A percentile compares a stretch with the other conserved stretches of the same genome.
phyloP scores from a whole-genome alignment of 2,329 filamentous ascomycete species.

The Dactylella cylindrospora region DNA sequence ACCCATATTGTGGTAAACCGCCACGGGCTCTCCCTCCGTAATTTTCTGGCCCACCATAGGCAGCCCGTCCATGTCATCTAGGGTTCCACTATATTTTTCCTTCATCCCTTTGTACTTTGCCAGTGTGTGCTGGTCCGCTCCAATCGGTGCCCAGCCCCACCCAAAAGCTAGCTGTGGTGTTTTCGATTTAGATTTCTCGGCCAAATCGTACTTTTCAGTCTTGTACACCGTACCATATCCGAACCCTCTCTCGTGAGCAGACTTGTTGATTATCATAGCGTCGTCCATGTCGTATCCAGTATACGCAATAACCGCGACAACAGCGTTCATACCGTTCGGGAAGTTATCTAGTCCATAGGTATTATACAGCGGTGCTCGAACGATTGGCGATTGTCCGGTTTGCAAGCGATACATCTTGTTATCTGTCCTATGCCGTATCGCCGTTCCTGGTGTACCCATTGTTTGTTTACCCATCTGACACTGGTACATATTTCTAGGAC shows the following conservation, averaged over 20 bases:
- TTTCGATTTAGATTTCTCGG: constrained; percentile 37
- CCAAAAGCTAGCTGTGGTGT: constrained; percentile 33
- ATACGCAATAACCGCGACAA: constrained; percentile 97
- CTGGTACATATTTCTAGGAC: constrained; percentile 98
- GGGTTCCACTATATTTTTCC: constrained; percentile 35
- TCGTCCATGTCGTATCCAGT: constrained; percentile 99
- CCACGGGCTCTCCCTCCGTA: constrained; percentile 78
- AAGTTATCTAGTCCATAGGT: constrained; percentile 97
- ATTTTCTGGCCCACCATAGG: constrained; percentile 77
- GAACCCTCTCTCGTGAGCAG: constrained; percentile 90
- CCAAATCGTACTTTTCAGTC: constrained; percentile 85
- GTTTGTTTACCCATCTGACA: constrained; percentile 99
- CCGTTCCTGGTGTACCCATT: constrained; percentile 92
- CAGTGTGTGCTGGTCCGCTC: constrained; percentile 21
- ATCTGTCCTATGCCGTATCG: constrained; percentile 82
- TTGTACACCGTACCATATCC: constrained; percentile 97
- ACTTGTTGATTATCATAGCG: constrained; percentile 99
- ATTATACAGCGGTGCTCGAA: constrained; percentile 88
- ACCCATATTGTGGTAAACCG: constrained; percentile 75
- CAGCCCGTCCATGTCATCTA: constrained; percentile 75
- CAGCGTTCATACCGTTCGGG: constrained; percentile 90
- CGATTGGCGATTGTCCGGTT: constrained; percentile 92
- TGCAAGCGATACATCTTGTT: constrained; percentile 96
- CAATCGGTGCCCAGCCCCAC: constrained; percentile 42
- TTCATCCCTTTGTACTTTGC: constrained; percentile 37